A percentile compares a stretch with the other conserved stretches of the same genome.
These are phyloP conservation scores for Entophlyctis luteolus DNA, from an alignment of 192 early-diverging fungal genomes.

Conservation along the genomic window DNA sequence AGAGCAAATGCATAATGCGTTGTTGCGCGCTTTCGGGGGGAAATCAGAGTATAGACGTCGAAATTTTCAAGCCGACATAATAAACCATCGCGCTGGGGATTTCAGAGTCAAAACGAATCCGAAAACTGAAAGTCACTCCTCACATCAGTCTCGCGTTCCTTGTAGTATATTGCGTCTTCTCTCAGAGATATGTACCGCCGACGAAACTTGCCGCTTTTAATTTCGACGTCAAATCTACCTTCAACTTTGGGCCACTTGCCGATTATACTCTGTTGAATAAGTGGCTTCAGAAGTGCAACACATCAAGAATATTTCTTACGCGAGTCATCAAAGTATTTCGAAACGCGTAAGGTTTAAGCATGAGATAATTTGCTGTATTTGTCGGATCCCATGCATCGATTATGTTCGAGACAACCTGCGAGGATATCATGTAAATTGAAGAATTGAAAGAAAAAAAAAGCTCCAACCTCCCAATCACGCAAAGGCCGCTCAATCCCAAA, in stretches of 20 bases:
- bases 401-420: constrained; percentile 66
- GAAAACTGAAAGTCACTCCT: not conserved
- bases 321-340: constrained; percentile 55
- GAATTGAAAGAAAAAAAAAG: not conserved
- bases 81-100: constrained; percentile 22
- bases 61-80: constrained; percentile 61
- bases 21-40: constrained; percentile 62
- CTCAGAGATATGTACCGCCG: constrained; percentile 67
- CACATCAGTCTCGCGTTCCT: constrained; percentile 59
- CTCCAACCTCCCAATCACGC: constrained; percentile 72
- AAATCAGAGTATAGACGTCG: constrained; percentile 79
- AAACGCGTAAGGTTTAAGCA: constrained; percentile 71
- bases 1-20: constrained; percentile 80
- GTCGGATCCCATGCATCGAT: constrained; percentile 79
- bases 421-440: no score
- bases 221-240: constrained; percentile 70
- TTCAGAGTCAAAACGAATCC: not conserved
- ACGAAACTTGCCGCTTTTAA: constrained; percentile 82
- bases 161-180: constrained; percentile 64
- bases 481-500: constrained; percentile 85
- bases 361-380: constrained; percentile 66
- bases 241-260: constrained; percentile 50
- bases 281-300: no score
- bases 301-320: constrained; percentile 42
- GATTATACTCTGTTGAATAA: constrained; percentile 32